Evolutionary conservation across 768 basidiomycete genomes (phyloP), one percentile per base, ranked within the genome.

Genomic region (Leccinum fibrillosum): DNA sequence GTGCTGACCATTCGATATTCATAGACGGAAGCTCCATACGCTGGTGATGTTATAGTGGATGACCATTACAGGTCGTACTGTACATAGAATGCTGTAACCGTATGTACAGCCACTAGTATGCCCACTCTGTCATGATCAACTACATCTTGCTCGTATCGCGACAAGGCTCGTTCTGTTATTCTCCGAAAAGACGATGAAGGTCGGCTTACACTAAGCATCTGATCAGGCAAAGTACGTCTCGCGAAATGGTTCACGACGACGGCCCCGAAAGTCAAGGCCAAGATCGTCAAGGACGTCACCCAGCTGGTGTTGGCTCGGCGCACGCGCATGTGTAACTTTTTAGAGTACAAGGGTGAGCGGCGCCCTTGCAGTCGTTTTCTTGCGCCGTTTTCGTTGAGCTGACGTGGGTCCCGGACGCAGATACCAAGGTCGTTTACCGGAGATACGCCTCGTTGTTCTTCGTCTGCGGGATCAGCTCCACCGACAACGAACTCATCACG

Each of bases 361-460:
- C 35, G 2, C 52, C 26, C 34, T 11, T 5, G 30, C 30, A 15
- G 9, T 12, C 23, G 13, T 25, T 1, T 13, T 30, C 15, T 28
- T n/a, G 42, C 47, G 21, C 13, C 11, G n/a, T 62, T 26, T 25
- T 3, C 65, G 74, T 74, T 74, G 28, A 15, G 72, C 74, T 61
- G 71, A 21, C 61, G 11, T 15, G 35, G 28, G 19, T 28, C 32
- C 11, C 32, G 47, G 34, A 34, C 34, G 49, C 70, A 89, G 87
- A 89, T 64, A 82, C 86, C 51, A 89, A 96, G 79, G 86, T 98
- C 59, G 89, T 97, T 23, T 98, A 98, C 76, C 82, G 94, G 49
- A 86, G 95, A 69, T 98, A 98, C 66, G 95, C 95, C 8, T 95
- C 93, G 10, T 76, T 98, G 34, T 98, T 94, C 82, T 98, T 98